Evolutionary conservation across 176 grass and related monocot species (phyloP), one percentile per base, ranked within the genome.

Genomic region (Aechmea fasciata): DNA sequence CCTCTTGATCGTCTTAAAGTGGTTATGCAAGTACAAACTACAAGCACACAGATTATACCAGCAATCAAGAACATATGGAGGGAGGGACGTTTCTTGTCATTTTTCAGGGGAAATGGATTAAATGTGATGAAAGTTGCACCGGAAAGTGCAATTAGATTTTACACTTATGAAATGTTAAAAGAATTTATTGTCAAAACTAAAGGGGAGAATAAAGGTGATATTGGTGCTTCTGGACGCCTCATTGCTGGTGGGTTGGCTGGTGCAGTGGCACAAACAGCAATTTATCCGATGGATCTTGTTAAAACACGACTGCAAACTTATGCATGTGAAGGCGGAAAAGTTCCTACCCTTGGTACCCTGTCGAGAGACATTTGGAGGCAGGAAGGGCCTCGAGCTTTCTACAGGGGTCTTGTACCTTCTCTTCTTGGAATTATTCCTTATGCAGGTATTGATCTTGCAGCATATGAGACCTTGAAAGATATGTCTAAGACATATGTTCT

Each of bases 61-160:
- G 87, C 84, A 53, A 69, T 90, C 24, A 87, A 78, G 23, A 52
- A 73, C 51, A 87, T 96, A 84, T 90, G 91, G 91, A 90, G 61
- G 77, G 87, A 96, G 8, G 83, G 87, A 6, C 54, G 72, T 59
- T 65, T 96, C 15, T 51, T 80, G 66, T 82, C 72, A 24, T 90
- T 96, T 59, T 96, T 96, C 48, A 84, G 87, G 79, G 91, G 91
- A 41, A 96, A 96, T 78, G 91, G 87, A 51, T 19, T 96, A 66
- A 96, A 96, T 83, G 91, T 96, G 66, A 78, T 96, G 29, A 96
- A 96, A 78, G 91, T 96, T 69, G 84, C 81, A 66, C 87, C 91
- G 48, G 91, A 96, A 85, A 90, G 87, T 67, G 91, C 91, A 73
- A 85, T 96, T 75, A 90, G 80, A 78, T 96, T 96, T 73, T 96